Base-by-base conservation (phyloP, 495 filamentous ascomycete species). In the Pseudevernia furfuracea region DNA sequence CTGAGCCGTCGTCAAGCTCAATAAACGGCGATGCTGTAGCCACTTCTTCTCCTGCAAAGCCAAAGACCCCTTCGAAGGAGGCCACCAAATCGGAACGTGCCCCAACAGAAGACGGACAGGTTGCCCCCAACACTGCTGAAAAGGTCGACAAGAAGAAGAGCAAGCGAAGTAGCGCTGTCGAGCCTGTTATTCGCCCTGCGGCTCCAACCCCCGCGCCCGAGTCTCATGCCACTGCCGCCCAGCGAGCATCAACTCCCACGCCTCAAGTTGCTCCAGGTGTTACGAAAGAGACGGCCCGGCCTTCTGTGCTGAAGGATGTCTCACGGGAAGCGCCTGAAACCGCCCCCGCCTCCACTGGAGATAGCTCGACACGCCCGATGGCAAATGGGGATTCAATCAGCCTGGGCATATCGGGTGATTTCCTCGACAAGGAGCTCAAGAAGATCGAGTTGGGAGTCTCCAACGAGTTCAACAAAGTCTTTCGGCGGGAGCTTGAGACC, bases 121-220 rank as follows among this genome's bases (percentile, higher is more conserved):
- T 67, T 48, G 43, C 74, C 17, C 71, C 74, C 10, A 73, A 69
- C 57, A 67, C 73, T 48, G 72, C 79, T 57, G 82, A 84, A 37
- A 83, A 81, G 70, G 59, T 67, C 8, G 81, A 80, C 53, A 85
- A 82, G 74, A 85, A 85, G 61, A 85, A 83, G 62, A 85, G 79
- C 72, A 86, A 85, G 73, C 83, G 83, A 69, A 75, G 71, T 62
- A 68, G 74, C 67, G 75, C 73, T 53, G 69, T 71, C 37, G 71
- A 78, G 64, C 67, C 69, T 66, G 78, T 68, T 28, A 68, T 70
- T 8, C 78, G 77, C 57, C 67, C 66, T 12, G 59, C 69, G 43
- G 49, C 65, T 4, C 60, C 66, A 55, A 59, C 70, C 39, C 28
- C 60, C 17, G 34, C 44, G 41, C 39, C 61, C 14, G 67, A 71